These are phyloP conservation scores for Puccinia novopanici DNA, from an alignment of 1,284 basidiomycete genomes.

Conservation along the genomic window DNA sequence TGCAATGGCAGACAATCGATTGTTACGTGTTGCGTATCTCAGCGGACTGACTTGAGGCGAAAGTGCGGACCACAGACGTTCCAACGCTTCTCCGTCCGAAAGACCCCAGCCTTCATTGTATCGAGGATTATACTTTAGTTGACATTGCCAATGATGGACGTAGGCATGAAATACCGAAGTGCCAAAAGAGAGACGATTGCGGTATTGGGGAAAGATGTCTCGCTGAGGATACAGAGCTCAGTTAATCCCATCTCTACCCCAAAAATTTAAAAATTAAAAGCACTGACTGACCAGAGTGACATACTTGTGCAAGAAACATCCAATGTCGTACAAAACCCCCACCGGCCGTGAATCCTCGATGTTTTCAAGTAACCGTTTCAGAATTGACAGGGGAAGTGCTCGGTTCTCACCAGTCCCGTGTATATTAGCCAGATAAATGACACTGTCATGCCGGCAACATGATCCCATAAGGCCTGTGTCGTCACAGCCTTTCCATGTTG, in stretches of 20 bases:
- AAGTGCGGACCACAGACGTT: conserved; percentile 19
- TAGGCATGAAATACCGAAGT: conserved; percentile 26
- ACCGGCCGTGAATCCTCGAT: background rate
- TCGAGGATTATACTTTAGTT: conserved; percentile 7
- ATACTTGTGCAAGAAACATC: conserved; percentile 20
- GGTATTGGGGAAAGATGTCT: background rate
- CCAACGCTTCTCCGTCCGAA: conserved; percentile 8
- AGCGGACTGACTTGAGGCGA: conserved; percentile 7
- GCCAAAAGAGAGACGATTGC: background rate
- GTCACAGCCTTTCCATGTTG: conserved; percentile 24
- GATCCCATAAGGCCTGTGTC: conserved; percentile 19
- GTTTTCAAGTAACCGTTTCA: background rate
- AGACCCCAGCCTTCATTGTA: conserved; percentile 7
- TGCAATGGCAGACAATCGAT: background rate
- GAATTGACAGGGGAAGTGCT: background rate
- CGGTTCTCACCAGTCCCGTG: background rate
- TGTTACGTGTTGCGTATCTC: conserved; percentile 20
- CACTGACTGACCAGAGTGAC: background rate
- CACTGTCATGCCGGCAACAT: conserved; percentile 5
- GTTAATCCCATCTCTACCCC: background rate
- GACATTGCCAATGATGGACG: conserved; percentile 23
- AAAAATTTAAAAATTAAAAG: background rate
- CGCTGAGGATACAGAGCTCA: background rate
- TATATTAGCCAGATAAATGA: background rate
- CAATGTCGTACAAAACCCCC: conserved; percentile 26